Evolutionary conservation across 805 yeast species (phyloP).

Genomic region (Kuraishia ogatae): DNA sequence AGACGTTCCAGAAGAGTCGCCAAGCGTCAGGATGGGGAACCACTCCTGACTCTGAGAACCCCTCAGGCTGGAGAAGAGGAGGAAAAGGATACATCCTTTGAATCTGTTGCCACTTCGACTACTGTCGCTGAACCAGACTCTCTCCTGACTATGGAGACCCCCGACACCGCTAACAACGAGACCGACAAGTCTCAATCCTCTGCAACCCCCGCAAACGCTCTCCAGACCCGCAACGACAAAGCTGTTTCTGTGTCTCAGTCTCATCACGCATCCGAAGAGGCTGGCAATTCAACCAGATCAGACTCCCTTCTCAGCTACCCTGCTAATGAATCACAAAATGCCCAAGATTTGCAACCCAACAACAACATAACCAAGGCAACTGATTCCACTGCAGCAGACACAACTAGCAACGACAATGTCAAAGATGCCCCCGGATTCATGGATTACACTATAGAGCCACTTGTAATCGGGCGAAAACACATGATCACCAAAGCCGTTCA

Average conservation of each 20-base stretch:
- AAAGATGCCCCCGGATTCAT: no score
- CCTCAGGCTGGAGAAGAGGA: background rate
- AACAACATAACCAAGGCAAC: no score
- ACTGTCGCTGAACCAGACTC: background rate
- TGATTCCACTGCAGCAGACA: no score
- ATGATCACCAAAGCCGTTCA: background rate
- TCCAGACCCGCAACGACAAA: no score
- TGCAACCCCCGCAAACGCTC: background rate
- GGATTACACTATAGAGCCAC: background rate
- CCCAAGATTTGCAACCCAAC: no score
- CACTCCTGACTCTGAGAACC: background rate
- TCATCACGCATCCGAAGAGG: no score
- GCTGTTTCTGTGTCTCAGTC: background rate
- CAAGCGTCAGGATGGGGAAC: background rate
- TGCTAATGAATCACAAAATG: no score
- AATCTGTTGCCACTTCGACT: background rate
- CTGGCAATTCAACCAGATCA: no score
- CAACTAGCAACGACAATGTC: no score
- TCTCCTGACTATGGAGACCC: background rate
- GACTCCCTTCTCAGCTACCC: no score
- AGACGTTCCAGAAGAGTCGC: background rate
- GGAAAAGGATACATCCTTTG: background rate
- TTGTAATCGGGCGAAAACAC: background rate
- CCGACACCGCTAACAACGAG: background rate
- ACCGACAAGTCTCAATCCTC: background rate